A percentile compares a stretch with the other conserved stretches of the same genome.
phyloP scores from a whole-genome alignment of 1,284 basidiomycete species.

The Clitocybe nebularis region DNA sequence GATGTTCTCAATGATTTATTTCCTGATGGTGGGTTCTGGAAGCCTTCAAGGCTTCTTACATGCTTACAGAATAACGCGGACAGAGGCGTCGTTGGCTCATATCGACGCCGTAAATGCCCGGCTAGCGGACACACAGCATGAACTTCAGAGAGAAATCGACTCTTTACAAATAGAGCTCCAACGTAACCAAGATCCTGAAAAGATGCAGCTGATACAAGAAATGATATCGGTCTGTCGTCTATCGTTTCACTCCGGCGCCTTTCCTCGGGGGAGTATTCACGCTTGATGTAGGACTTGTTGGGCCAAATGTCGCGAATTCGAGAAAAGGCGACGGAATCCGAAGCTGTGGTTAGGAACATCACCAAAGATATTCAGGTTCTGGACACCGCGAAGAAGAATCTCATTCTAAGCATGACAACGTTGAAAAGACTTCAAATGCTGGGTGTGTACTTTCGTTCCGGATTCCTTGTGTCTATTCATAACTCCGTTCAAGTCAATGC shows the following conservation, averaged over 20 bases:
- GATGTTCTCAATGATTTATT: conserved; percentile 69
- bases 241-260: conserved; percentile 5
- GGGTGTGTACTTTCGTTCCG: conserved; percentile 48
- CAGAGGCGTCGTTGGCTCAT: conserved; percentile 66
- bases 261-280: neutral
- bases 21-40: conserved; percentile 62
- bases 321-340: conserved; percentile 93
- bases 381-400: conserved; percentile 92
- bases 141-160: conserved; percentile 73
- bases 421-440: conserved; percentile 93
- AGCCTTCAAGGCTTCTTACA: too few species aligned
- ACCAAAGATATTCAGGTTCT: conserved; percentile 96
- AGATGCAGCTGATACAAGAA: conserved; percentile 87
- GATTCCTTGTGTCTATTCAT: conserved; percentile 3
- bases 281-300: conserved; percentile 71
- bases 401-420: conserved; percentile 86
- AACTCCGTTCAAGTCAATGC: conserved; percentile 62
- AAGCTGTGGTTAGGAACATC: conserved; percentile 92
- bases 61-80: too few species aligned
- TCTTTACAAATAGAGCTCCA: conserved; percentile 63
- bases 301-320: conserved; percentile 92
- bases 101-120: conserved; percentile 59
- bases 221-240: conserved; percentile 75
- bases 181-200: conserved; percentile 75
- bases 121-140: conserved; percentile 56